Evolutionary conservation across 345 rosid species (phyloP), one percentile per base, ranked within the genome.

Genomic region (Acer saccharum): DNA sequence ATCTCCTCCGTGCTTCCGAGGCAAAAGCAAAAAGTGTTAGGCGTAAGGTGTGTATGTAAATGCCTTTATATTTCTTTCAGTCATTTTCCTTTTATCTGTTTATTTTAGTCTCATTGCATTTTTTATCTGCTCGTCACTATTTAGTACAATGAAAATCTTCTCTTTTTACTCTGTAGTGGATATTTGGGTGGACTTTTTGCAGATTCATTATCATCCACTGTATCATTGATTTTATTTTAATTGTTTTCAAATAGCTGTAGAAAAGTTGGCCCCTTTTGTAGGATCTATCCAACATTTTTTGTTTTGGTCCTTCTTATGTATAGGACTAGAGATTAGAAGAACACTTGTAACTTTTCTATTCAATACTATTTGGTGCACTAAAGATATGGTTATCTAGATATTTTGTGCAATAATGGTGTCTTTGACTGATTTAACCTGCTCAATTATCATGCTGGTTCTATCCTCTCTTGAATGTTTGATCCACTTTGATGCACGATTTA

Each of bases 1-100:
- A 71, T 67, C 17, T 14, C 29, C 65, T 60, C 69, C 32, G 50
- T 76, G 78, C 76, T 64, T 61, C 61, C 35, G 18, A 41, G 61
- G 75, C 52, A 71, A 23, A 9, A 6, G 39, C 39, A 35, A 35
- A 35, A 35, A 35, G 6, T 35, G 39, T 35, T 35, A 35, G 39
- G 62, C 64, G n/a, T 50, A 66, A 44, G 74, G 82, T 68, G 44
- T 44, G 70, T 17, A 55, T 46, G 43, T 58, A 27, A 13, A 46
- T 71, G 13, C 32, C 46, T 62, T 2, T 9, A 1, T 73, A 48
- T 21, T 9, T 44, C 32, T 25, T 17, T 69, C 20, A 11, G 21
- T 57, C 62, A 35, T 62, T 35, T 35, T 23, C 0, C 55, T 79
- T 39, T 58, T 29, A 7, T 52, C 25, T 9, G 32, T 27, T 74